Evolutionary conservation across 805 yeast genomes (phyloP).

Genomic region (Myxozyma lipomycoides): DNA sequence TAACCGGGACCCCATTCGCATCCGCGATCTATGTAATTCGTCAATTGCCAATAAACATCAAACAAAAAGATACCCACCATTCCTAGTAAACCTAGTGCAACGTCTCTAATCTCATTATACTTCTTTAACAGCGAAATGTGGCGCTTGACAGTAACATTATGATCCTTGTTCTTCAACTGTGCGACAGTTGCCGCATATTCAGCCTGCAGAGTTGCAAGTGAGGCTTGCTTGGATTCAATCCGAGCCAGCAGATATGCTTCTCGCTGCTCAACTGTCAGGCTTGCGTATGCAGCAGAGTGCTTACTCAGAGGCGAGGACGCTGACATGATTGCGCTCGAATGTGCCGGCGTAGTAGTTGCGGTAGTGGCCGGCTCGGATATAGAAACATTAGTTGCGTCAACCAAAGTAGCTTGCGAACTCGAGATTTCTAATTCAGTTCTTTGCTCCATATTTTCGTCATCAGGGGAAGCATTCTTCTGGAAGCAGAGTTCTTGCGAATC

Average conservation of each 20-base stretch:
- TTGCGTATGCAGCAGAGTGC: too few relatives aligned
- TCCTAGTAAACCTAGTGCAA: slow-evolving; percentile 53
- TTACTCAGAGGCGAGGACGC: too few relatives aligned
- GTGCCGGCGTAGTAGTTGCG: too few relatives aligned
- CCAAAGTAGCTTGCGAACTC: too few relatives aligned
- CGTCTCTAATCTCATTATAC: slow-evolving; percentile 63
- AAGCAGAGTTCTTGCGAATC: too few relatives aligned
- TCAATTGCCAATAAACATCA: background rate
- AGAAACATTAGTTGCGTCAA: too few relatives aligned
- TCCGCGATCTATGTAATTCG: slow-evolving; percentile 18
- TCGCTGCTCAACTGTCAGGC: slow-evolving; percentile 1
- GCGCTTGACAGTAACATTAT: slow-evolving; percentile 45
- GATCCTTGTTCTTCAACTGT: slow-evolving; percentile 33
- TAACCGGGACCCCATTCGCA: slow-evolving; percentile 16
- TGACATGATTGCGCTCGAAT: too few relatives aligned
- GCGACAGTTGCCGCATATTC: slow-evolving; percentile 14
- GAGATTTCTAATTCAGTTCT: too few relatives aligned
- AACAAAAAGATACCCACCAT: slow-evolving; percentile 43
- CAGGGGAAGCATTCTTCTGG: too few relatives aligned
- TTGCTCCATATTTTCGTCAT: too few relatives aligned
- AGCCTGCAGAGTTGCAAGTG: slow-evolving; percentile 11
- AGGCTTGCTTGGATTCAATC: slow-evolving; percentile 17
- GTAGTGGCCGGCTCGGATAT: too few relatives aligned
- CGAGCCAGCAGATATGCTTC: slow-evolving; percentile 16
- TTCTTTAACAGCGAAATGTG: slow-evolving; percentile 53